These are phyloP conservation scores for Lyophyllum semitale DNA, from an alignment of 768 basidiomycete species.

Conservation along the genomic window DNA sequence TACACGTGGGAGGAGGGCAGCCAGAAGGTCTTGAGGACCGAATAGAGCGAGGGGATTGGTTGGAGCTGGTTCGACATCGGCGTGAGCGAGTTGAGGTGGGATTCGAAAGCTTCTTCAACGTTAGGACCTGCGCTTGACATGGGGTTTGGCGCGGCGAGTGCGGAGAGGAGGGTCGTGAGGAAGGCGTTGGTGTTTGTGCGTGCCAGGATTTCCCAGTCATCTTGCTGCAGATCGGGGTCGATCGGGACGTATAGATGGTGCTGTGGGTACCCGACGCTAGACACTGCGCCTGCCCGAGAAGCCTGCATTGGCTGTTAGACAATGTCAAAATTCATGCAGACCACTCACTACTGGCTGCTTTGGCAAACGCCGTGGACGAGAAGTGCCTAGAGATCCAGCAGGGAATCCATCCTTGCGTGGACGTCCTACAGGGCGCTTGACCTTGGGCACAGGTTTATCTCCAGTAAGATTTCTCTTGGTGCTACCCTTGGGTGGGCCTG, in stretches of 20 bases:
- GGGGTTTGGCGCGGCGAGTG: slow-evolving; percentile 66
- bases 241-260: slow-evolving; percentile 26
- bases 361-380: slow-evolving; percentile 27
- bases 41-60: slow-evolving; percentile 70
- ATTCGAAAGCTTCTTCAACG: slow-evolving; percentile 79
- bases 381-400: slow-evolving; percentile 65
- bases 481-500: slow-evolving; percentile 83
- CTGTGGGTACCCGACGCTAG: slow-evolving; percentile 10
- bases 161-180: slow-evolving; percentile 54
- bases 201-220: slow-evolving; percentile 68
- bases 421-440: slow-evolving; percentile 78
- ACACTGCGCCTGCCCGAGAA: slow-evolving; percentile 1
- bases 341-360: slow-evolving; percentile 11
- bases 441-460: slow-evolving; percentile 44
- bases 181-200: slow-evolving; percentile 58
- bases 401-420: slow-evolving; percentile 83
- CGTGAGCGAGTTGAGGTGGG: slow-evolving; percentile 67
- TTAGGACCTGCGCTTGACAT: slow-evolving; percentile 59
- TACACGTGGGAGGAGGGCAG: slow-evolving; percentile 77
- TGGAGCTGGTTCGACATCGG: slow-evolving; percentile 48
- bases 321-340: not conserved
- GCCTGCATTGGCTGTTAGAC: not conserved
- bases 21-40: slow-evolving; percentile 83
- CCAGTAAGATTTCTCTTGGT: slow-evolving; percentile 62
- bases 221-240: slow-evolving; percentile 55